phyloP scores from a whole-genome alignment of 192 early-diverging fungal species.

The Podila minutissima region DNA sequence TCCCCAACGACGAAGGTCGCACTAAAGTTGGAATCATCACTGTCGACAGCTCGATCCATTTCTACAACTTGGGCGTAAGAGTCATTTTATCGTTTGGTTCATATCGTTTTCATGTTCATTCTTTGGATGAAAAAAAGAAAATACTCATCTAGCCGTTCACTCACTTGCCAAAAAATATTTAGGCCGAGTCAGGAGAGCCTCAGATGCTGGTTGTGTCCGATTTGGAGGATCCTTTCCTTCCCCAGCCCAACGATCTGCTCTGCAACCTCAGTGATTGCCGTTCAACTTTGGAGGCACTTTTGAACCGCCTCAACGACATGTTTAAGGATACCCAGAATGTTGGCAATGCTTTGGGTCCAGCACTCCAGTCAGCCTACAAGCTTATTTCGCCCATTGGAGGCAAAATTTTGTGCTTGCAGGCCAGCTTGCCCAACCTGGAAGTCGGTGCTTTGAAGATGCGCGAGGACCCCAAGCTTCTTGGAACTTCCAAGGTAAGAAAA shows the following conservation, averaged over 20 bases:
- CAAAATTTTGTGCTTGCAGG: conserved; percentile 87
- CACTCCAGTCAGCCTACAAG: conserved; percentile 84
- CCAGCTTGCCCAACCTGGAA: conserved; percentile 83
- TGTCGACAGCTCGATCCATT: conserved; percentile 89
- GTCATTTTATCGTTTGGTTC: conserved; percentile 9
- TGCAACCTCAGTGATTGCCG: conserved; percentile 90
- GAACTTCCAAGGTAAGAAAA: conserved; percentile 77
- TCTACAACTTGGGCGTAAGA: conserved; percentile 83
- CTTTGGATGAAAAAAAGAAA: too few relatives aligned
- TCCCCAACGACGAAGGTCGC: conserved; percentile 90
- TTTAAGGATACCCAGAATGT: conserved; percentile 85
- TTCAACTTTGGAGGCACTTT: conserved; percentile 72
- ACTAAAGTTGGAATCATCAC: conserved; percentile 92
- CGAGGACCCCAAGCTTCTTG: conserved; percentile 87
- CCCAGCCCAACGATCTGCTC: conserved; percentile 89
- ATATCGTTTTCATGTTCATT: too few relatives aligned
- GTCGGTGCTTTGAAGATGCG: conserved; percentile 84
- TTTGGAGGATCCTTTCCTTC: conserved; percentile 89
- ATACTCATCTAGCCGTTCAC: background rate
- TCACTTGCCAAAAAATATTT: background rate
- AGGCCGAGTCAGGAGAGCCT: conserved; percentile 75
- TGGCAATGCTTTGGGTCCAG: conserved; percentile 84
- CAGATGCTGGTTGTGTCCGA: conserved; percentile 96
- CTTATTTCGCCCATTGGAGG: conserved; percentile 87
- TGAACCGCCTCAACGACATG: conserved; percentile 83